A percentile compares a stretch with the other conserved stretches of the same genome.
phyloP scores from a whole-genome alignment of 2,329 filamentous ascomycete genomes.

The Ampelomyces quisqualis region DNA sequence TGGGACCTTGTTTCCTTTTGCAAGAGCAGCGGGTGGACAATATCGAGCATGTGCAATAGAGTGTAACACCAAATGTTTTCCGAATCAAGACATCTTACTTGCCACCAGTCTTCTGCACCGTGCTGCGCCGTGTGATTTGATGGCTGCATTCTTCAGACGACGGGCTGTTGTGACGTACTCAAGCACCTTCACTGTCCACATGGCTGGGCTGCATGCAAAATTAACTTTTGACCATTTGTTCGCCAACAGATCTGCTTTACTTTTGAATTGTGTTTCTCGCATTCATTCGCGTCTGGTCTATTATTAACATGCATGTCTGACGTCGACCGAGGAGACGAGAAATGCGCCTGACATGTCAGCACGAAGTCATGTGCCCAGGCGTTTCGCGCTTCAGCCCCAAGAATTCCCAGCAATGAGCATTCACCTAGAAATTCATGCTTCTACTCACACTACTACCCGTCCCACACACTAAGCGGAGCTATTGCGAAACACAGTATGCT shows the following conservation, averaged over 20 bases:
- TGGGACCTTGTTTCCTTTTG: no score
- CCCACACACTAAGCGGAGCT: no score
- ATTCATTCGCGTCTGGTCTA: no score
- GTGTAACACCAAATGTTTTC: constrained; percentile 38
- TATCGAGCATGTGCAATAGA: constrained; percentile 42
- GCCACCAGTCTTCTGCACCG: constrained; percentile 1
- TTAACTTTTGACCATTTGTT: no score
- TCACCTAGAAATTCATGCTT: no score
- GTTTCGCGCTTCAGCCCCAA: constrained; percentile 24
- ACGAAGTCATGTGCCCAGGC: constrained; percentile 28
- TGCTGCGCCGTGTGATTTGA: neutral
- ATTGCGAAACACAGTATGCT: constrained; percentile 7
- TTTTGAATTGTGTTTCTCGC: no score
- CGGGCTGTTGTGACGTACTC: no score
- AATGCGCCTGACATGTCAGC: constrained; percentile 29
- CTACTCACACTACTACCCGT: no score
- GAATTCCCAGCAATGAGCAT: constrained; percentile 1
- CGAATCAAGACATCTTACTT: constrained; percentile 4
- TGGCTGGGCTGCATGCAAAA: no score
- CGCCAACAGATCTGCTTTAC: no score
- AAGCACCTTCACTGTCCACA: no score
- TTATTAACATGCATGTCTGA: neutral
- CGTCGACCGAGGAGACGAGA: neutral
- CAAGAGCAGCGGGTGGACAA: constrained; percentile 10
- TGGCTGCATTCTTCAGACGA: no score